A percentile compares a stretch with the other conserved stretches of the same genome.
These are phyloP conservation scores for Hypocreales sp. DNA, from an alignment of 2,329 filamentous ascomycete species.

Conservation along the genomic window DNA sequence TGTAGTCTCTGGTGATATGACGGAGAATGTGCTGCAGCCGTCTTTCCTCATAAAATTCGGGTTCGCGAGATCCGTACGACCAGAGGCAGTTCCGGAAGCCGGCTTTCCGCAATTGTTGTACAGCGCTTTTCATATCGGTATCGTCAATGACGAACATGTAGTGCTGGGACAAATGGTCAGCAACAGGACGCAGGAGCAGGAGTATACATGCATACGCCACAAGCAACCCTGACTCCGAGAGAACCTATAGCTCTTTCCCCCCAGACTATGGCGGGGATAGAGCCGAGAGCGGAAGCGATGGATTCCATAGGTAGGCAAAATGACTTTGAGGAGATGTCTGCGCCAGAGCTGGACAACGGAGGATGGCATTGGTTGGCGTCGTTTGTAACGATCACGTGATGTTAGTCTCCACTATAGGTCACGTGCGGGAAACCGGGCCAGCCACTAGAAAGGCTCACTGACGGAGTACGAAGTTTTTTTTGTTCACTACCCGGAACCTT, in stretches of 20 bases:
- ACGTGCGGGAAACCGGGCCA: too few relatives aligned
- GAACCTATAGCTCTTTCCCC: slow-evolving; percentile 1
- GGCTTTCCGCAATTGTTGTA: slow-evolving; percentile 1
- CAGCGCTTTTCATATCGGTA: slow-evolving; percentile 1
- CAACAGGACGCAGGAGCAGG: not conserved
- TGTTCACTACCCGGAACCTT: too few relatives aligned
- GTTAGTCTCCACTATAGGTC: too few relatives aligned
- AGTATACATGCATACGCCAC: not conserved
- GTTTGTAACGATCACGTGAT: too few relatives aligned
- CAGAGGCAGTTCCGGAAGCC: slow-evolving; percentile 1
- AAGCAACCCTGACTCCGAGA: slow-evolving; percentile 1
- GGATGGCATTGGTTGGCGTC: too few relatives aligned
- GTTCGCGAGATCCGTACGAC: slow-evolving; percentile 1
- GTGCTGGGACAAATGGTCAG: not conserved
- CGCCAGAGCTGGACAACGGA: too few relatives aligned
- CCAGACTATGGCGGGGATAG: slow-evolving; percentile 1
- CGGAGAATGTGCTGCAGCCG: slow-evolving; percentile 1
- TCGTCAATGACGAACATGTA: slow-evolving; percentile 2
- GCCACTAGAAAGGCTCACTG: too few relatives aligned
- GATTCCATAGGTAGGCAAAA: too few relatives aligned
- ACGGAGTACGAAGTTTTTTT: too few relatives aligned
- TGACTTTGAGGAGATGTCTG: too few relatives aligned
- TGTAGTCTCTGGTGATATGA: not conserved
- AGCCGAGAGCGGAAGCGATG: slow-evolving; percentile 1
- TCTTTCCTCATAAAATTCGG: slow-evolving; percentile 1